These are phyloP conservation scores for Alternaria alternata DNA, from an alignment of 2,329 filamentous ascomycete species.

Conservation along the genomic window DNA sequence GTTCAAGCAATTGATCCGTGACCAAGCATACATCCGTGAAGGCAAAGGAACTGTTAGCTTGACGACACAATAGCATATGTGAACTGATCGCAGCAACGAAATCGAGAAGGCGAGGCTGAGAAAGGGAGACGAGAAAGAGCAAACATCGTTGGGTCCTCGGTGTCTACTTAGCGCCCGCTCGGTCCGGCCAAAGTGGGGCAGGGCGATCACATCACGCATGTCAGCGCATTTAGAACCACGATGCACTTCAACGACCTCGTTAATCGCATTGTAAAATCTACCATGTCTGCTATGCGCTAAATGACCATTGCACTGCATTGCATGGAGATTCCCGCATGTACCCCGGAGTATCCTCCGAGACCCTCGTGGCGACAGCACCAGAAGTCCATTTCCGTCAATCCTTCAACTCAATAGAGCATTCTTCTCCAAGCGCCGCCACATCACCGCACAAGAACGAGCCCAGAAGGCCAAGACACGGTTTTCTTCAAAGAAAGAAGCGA, in stretches of 20 bases:
- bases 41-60: background rate
- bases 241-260: background rate
- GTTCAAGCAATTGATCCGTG: background rate
- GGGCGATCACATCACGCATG: background rate
- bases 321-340: background rate
- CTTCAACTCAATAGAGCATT: background rate
- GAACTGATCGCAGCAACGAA: background rate
- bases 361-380: background rate
- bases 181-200: background rate
- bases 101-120: background rate
- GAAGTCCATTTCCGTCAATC: background rate
- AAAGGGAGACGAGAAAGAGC: background rate
- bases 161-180: background rate
- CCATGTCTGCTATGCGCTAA: background rate
- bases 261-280: background rate
- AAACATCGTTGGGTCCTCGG: slow-evolving; percentile 4
- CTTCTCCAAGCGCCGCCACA: background rate
- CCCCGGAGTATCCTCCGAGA: background rate
- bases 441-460: background rate
- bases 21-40: background rate
- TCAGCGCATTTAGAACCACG: background rate
- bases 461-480: too few species aligned
- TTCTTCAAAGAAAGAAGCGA: background rate
- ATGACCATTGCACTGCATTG: background rate
- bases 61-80: background rate